A percentile compares a stretch with the other conserved stretches of the same genome.
These are phyloP conservation scores for Bipolaris victoriae DNA, from an alignment of 2,329 filamentous ascomycete species.

Conservation along the genomic window DNA sequence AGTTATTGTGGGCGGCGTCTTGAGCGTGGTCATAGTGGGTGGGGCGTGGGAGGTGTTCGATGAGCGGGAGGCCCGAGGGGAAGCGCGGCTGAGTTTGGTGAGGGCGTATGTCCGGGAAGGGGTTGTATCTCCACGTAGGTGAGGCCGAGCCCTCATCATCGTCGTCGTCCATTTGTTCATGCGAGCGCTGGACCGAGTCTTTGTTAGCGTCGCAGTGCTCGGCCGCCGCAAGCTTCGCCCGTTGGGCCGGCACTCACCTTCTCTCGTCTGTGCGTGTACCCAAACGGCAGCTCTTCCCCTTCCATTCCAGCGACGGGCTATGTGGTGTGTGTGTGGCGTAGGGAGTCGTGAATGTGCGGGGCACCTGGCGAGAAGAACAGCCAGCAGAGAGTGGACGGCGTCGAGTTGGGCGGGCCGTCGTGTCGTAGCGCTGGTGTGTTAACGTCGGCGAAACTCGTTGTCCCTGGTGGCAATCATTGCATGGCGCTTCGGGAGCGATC, in stretches of 20 bases:
- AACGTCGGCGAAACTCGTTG: conserved; percentile 21
- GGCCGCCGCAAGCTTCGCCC: conserved; percentile 7
- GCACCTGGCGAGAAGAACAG: background rate
- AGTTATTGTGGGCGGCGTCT: background rate
- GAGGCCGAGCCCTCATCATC: conserved; percentile 27
- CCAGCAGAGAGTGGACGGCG: conserved; percentile 1
- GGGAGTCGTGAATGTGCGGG: conserved; percentile 4
- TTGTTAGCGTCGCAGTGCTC: conserved; percentile 19
- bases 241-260: conserved; percentile 37
- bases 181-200: conserved; percentile 38
- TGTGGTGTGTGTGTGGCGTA: background rate
- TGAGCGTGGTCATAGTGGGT: background rate
- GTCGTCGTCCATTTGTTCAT: conserved; percentile 42
- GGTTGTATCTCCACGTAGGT: conserved; percentile 31
- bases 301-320: conserved; percentile 17
- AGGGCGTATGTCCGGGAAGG: conserved; percentile 5
- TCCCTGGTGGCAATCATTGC: conserved; percentile 15
- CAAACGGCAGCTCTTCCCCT: conserved; percentile 42
- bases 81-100: conserved; percentile 5
- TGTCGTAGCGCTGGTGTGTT: conserved; percentile 16
- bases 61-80: conserved; percentile 4
- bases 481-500: conserved; percentile 19
- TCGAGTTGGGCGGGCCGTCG: conserved; percentile 5
- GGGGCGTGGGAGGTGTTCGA: conserved; percentile 4
- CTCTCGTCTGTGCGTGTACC: conserved; percentile 42